Evolutionary conservation across 2,329 filamentous ascomycete genomes (phyloP).

Genomic region (Fusarium redolens): DNA sequence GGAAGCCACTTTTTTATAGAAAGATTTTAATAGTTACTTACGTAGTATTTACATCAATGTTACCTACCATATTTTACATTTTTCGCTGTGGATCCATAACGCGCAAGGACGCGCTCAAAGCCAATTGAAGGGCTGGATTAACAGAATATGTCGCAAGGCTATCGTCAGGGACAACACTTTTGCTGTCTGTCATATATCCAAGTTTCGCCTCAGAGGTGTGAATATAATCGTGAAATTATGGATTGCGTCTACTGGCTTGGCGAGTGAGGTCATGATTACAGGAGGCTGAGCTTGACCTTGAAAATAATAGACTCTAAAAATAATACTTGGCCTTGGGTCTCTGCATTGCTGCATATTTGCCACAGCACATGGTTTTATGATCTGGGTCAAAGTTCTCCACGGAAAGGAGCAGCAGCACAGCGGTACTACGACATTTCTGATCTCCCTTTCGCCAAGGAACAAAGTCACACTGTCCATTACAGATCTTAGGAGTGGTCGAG

Average conservation of each 20-base stretch:
- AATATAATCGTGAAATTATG: neutral
- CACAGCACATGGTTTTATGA: neutral
- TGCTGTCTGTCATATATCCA: neutral
- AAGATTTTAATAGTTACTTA: accelerated
- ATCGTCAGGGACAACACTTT: neutral
- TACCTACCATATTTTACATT: too few relatives aligned
- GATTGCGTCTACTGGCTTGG: neutral
- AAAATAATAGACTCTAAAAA: too few relatives aligned
- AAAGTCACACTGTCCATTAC: too few relatives aligned
- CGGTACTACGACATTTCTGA: neutral
- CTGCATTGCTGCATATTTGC: neutral
- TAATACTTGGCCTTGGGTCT: neutral
- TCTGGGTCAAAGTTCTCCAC: neutral
- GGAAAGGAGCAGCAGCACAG: neutral
- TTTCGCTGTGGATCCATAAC: accelerated
- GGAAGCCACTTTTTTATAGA: neutral
- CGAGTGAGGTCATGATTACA: neutral
- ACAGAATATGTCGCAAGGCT: neutral
- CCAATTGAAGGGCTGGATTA: too few relatives aligned
- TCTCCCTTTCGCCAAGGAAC: too few relatives aligned
- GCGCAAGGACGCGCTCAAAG: neutral
- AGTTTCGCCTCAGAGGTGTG: accelerated
- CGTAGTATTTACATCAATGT: neutral
- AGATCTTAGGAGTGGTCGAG: neutral
- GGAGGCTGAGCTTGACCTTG: neutral